phyloP scores from a whole-genome alignment of 176 grass and related monocot genomes.

The Carex scoparia region DNA sequence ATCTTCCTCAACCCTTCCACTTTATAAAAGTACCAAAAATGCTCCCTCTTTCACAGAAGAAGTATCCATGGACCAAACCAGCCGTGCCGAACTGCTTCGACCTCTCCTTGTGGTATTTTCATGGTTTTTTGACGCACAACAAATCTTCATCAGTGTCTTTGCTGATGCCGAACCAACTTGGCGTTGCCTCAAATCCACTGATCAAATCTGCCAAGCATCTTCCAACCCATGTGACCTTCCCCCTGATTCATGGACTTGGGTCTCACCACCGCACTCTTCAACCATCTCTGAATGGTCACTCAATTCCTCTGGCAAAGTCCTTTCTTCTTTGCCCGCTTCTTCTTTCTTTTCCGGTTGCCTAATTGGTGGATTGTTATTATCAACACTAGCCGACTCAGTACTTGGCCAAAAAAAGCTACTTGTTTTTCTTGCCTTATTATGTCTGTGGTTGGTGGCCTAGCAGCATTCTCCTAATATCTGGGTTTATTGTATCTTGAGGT shows the following conservation, averaged over 20 bases:
- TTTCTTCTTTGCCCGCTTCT: conserved; percentile 61
- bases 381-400: conserved; percentile 61
- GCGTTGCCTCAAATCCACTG: conserved; percentile 43
- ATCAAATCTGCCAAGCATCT: conserved; percentile 18
- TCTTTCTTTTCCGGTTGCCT: conserved; percentile 66
- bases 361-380: conserved; percentile 56
- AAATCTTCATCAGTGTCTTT: conserved; percentile 80
- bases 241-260: conserved; percentile 49
- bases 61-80: not conserved
- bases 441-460: conserved; percentile 49
- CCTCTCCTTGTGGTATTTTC: conserved; percentile 48
- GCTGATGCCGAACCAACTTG: conserved; percentile 65
- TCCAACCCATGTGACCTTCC: conserved; percentile 42
- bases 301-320: conserved; percentile 46
- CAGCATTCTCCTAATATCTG: conserved; percentile 63
- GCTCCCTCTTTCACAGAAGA: not conserved
- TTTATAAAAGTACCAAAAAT: not conserved
- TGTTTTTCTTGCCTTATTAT: conserved; percentile 35
- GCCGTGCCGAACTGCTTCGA: conserved; percentile 36
- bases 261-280: conserved; percentile 28
- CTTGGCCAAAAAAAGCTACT: conserved; percentile 68
- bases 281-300: conserved; percentile 71
- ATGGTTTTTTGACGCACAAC: conserved; percentile 78
- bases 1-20: not conserved
- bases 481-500: conserved; percentile 60